Percentiles rank a stretch among this genome's conserved stretches.
These are phyloP conservation scores for Phaffia rhodozyma DNA, from an alignment of 1,284 basidiomycete genomes.

Conservation along the genomic window DNA sequence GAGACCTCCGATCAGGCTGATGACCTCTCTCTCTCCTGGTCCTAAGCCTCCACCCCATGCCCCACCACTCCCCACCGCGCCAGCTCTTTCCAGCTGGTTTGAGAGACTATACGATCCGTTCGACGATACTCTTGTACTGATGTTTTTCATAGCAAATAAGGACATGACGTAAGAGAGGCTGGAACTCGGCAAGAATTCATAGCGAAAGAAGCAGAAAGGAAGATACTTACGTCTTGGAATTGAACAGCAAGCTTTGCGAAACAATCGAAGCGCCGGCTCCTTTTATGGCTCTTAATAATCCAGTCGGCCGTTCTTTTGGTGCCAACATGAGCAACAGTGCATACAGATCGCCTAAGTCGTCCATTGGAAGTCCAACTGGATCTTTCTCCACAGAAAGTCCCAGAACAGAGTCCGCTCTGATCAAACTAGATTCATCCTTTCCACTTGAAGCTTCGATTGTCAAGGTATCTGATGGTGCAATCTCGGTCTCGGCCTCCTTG, in stretches of 20 bases:
- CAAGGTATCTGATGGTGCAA: neutral
- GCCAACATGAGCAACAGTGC: neutral
- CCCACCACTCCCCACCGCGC: neutral
- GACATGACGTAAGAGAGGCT: neutral
- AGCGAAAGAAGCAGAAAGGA: neutral
- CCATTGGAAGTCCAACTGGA: neutral
- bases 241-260: neutral
- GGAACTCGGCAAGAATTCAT: neutral
- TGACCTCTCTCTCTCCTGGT: neutral
- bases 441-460: neutral
- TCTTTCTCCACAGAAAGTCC: no score
- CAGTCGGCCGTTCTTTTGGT: neutral
- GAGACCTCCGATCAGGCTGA: slow-evolving; percentile 1
- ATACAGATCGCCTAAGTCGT: neutral
- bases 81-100: neutral
- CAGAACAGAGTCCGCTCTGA: no score
- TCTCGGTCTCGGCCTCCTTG: neutral
- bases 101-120: neutral
- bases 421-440: no score
- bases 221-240: neutral
- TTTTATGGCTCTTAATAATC: neutral
- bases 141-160: neutral
- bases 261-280: neutral
- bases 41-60: neutral
- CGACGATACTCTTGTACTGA: neutral